These are phyloP conservation scores for Ramaria sp. DNA, from an alignment of 768 basidiomycete genomes.

Conservation along the genomic window DNA sequence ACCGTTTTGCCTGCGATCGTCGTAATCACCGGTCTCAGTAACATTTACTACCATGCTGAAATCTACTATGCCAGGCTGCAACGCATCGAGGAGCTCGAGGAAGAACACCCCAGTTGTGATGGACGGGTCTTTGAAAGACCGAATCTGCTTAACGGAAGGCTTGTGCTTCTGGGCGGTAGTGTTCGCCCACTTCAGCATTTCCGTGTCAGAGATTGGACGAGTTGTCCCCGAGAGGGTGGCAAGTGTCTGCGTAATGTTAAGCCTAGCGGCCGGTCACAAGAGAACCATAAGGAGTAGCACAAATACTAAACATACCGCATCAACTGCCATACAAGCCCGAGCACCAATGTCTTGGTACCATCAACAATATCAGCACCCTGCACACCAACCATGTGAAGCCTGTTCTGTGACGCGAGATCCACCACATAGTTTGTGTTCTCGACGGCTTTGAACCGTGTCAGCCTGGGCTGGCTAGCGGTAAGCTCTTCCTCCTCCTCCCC, in stretches of 20 bases:
- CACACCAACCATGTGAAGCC: slow-evolving; percentile 93
- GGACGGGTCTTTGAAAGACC: slow-evolving; percentile 90
- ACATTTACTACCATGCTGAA: slow-evolving; percentile 66
- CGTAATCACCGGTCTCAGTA: slow-evolving; percentile 53
- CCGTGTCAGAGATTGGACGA: slow-evolving; percentile 77
- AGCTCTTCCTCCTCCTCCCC: slow-evolving; percentile 68
- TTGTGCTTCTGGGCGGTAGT: slow-evolving; percentile 69
- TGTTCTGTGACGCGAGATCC: slow-evolving; percentile 85
- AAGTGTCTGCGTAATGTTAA: slow-evolving; percentile 89
- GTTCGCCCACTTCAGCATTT: slow-evolving; percentile 97
- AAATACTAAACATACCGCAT: slow-evolving; percentile 55
- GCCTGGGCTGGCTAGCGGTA: slow-evolving; percentile 69
- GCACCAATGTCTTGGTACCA: slow-evolving; percentile 81
- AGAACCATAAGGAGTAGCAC: neutral
- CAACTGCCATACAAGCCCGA: slow-evolving; percentile 96
- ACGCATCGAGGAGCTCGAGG: slow-evolving; percentile 82
- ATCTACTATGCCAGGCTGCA: slow-evolving; percentile 93
- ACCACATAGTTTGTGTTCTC: slow-evolving; percentile 97
- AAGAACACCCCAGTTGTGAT: slow-evolving; percentile 87
- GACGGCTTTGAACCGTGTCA: slow-evolving; percentile 94
- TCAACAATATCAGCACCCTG: slow-evolving; percentile 98
- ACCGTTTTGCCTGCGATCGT: slow-evolving; percentile 92
- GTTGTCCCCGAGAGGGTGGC: slow-evolving; percentile 61
- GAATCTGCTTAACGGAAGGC: slow-evolving; percentile 47
- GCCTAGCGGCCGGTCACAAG: slow-evolving; percentile 24